These are phyloP conservation scores for Spinacia oleracea DNA, from an alignment of 179 eudicot species.

Conservation along the genomic window DNA sequence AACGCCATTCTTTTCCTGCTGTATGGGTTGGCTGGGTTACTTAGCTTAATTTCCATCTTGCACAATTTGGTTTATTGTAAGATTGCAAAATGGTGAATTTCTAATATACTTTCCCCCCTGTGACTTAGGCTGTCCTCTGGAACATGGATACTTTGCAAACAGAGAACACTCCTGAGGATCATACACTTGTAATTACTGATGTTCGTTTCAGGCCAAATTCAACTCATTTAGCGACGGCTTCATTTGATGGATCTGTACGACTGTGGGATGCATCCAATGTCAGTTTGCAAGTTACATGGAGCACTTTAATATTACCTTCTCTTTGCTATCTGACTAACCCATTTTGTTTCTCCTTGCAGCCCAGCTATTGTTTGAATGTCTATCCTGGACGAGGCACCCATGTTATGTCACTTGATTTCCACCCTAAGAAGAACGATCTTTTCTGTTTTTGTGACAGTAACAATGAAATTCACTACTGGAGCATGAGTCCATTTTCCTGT, in stretches of 20 bases:
- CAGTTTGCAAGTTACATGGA: constrained; percentile 27
- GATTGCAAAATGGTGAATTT: background rate
- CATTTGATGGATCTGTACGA: constrained; percentile 82
- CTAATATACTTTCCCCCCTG: constrained; percentile 18
- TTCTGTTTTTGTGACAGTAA: constrained; percentile 88
- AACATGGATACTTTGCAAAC: constrained; percentile 77
- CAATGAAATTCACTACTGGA: constrained; percentile 84
- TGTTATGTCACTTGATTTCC: constrained; percentile 85
- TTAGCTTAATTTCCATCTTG: background rate
- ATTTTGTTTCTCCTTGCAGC: constrained; percentile 54
- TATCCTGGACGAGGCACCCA: constrained; percentile 63
- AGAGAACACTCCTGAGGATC: constrained; percentile 82
- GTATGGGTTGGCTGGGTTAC: constrained; percentile 10
- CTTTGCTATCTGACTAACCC: constrained; percentile 13
- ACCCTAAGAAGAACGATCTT: constrained; percentile 73
- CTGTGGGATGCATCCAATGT: constrained; percentile 96
- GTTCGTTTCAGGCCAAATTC: constrained; percentile 91
- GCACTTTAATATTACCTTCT: constrained; percentile 5
- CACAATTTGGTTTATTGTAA: constrained; percentile 11
- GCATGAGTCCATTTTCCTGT: constrained; percentile 63
- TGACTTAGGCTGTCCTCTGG: constrained; percentile 75
- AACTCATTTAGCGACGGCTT: constrained; percentile 78
- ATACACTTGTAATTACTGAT: constrained; percentile 68
- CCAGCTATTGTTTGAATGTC: constrained; percentile 61
- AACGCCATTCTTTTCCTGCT: background rate